phyloP scores from a whole-genome alignment of 768 basidiomycete species.

The Favolaschia claudopus region DNA sequence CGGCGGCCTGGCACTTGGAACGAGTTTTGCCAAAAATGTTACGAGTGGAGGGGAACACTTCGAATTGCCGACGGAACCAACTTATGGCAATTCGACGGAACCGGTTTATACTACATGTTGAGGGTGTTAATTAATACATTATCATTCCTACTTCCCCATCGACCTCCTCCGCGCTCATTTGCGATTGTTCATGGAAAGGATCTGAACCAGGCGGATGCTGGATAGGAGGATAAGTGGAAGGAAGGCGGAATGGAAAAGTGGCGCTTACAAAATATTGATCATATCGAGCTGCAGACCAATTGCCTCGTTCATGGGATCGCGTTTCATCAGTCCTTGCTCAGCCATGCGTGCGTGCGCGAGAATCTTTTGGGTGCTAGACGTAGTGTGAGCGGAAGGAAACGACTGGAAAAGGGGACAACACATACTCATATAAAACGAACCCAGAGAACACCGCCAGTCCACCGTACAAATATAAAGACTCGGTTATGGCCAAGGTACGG shows the following conservation, averaged over 20 bases:
- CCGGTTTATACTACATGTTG: too few relatives aligned
- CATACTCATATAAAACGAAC: slow-evolving; percentile 88
- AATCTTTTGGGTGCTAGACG: slow-evolving; percentile 81
- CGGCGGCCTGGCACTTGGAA: too few relatives aligned
- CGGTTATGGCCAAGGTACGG: slow-evolving; percentile 76
- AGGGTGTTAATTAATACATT: too few relatives aligned
- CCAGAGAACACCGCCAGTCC: slow-evolving; percentile 89
- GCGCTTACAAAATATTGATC: slow-evolving; percentile 85
- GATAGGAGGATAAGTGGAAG: background rate
- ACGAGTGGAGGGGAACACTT: too few relatives aligned
- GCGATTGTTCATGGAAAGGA: slow-evolving; percentile 72
- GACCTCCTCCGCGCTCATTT: too few relatives aligned
- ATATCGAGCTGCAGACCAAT: slow-evolving; percentile 84
- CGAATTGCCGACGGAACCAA: too few relatives aligned
- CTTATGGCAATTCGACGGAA: too few relatives aligned
- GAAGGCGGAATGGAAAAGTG: background rate
- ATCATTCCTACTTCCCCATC: too few relatives aligned
- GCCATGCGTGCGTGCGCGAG: slow-evolving; percentile 77
- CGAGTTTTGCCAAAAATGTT: too few relatives aligned
- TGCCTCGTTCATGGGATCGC: slow-evolving; percentile 82
- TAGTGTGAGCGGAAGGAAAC: background rate
- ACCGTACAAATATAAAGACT: slow-evolving; percentile 84
- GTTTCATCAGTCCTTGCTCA: slow-evolving; percentile 68
- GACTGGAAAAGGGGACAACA: background rate
- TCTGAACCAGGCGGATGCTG: slow-evolving; percentile 83